phyloP scores from a whole-genome alignment of 2,329 filamentous ascomycete species.

The Aspergillus cejpii region DNA sequence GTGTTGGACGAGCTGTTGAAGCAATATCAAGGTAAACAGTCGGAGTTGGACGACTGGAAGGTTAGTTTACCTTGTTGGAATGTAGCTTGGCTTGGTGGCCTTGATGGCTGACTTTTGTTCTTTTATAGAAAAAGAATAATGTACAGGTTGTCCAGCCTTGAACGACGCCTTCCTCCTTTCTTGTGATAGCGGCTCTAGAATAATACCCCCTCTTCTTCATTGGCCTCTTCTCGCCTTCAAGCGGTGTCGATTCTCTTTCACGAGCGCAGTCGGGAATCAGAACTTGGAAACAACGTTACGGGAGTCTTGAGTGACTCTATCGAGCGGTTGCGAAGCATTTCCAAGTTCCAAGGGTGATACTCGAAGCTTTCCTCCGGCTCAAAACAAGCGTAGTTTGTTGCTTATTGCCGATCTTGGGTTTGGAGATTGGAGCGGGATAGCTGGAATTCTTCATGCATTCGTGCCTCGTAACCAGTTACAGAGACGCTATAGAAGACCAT shows the following conservation, averaged over 20 bases:
- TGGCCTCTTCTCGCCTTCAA: conserved; percentile 1
- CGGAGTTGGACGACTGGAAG: conserved; percentile 98
- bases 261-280: conserved; percentile 1
- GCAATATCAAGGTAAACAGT: conserved; percentile 91
- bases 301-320: background rate
- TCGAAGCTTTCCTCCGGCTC: too few relatives aligned
- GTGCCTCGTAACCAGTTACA: too few relatives aligned
- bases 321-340: background rate
- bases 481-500: too few relatives aligned
- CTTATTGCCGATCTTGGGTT: too few relatives aligned
- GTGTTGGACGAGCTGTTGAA: conserved; percentile 91
- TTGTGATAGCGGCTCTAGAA: background rate
- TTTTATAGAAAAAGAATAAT: conserved; percentile 44
- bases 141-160: conserved; percentile 44
- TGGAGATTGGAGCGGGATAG: too few relatives aligned
- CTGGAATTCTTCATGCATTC: background rate
- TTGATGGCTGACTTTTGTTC: background rate
- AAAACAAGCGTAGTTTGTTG: too few relatives aligned
- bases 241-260: background rate
- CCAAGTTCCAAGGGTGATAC: background rate
- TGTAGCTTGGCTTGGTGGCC: too few relatives aligned
- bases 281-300: conserved; percentile 4
- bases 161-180: background rate
- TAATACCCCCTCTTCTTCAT: conserved; percentile 1
- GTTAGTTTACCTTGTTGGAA: conserved; percentile 45